Evolutionary conservation across 176 grass and related monocot genomes (phyloP), one percentile per base, ranked within the genome.

Genomic region (Puya raimondii): DNA sequence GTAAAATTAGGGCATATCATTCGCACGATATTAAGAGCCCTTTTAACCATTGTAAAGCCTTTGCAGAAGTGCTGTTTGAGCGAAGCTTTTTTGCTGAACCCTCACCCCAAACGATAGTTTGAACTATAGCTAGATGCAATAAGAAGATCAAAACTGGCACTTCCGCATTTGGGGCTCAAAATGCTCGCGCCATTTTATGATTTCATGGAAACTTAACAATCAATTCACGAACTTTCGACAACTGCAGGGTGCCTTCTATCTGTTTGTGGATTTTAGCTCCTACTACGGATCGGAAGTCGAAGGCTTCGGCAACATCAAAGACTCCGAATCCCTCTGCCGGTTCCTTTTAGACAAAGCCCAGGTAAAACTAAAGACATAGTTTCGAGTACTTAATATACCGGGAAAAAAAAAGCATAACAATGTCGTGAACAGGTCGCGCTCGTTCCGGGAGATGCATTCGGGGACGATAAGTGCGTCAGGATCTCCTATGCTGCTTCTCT

Each of bases 221-320:
- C 33, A 42, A 42, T 42, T 42, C 33, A 7, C 33, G 4, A 42
- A 42, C 33, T 42, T 42, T 42, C 33, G 33, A 4, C 2, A 58
- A 80, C 79, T 81, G 12, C 83, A 96, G 92, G 92, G 92, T 4
- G 92, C 92, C 48, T 96, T 96, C 75, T 96, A 96, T 73, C 71
- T 96, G 66, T 96, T 96, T 67, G 52, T 96, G 1, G 92, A 96
- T 78, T 91, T 96, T 75, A 96, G 92, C 69, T 85, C 85, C 70
- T 91, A 96, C 53, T 91, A 88, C 12, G 85, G 85, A 0, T 88
- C 78, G 15, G 88, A 91, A 78, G 88, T 88, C 50, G 92, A 96
- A 81, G 88, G 88, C 42, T 96, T 88, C 49, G 85, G 92, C 33
- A 74, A 51, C 14, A 81, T 96, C 53, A 86, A 80, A 29, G 83